Evolutionary conservation across 257 asterid genomes (phyloP), one percentile per base, ranked within the genome.

Genomic region (Capsicum rhomboideum): DNA sequence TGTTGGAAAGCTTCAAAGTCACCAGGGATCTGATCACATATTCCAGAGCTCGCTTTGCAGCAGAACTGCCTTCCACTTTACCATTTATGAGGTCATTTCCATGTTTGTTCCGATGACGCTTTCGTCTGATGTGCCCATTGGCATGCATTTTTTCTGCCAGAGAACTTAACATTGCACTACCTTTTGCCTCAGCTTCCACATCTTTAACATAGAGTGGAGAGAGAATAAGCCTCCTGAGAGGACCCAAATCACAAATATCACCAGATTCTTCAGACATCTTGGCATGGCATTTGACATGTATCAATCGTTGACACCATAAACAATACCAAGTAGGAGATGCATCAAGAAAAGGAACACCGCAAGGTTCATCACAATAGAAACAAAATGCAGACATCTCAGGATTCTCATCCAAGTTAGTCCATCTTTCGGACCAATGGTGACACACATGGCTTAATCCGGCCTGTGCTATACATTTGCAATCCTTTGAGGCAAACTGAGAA

Each of bases 391-490:
- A 91, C 94, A 90, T 94, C 90, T 93, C 98, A 59, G 96, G 92
- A 86, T 91, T 92, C 79, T 93, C 98, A 82, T 92, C 97, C 87
- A 90, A 89, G 71, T 89, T 91, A 82, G 85, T 88, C 98, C 98
- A 94, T 91, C 96, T 89, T 85, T 94, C 98, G 6, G 98, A 92
- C 98, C 98, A 94, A 56, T 94, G 98, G 88, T 94, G 98, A 88
- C 85, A 94, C 68, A 94, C 90, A 84, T 87, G 88, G 83, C 84
- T 82, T 80, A 83, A 90, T 80, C 96, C 95, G 86, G 90, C 93
- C 88, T 93, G 97, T 54, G 95, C 93, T 58, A 92, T 92, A 74
- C 98, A 94, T 83, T 94, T 94, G 85, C 98, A 94, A 86, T 93
- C 98, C 86, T 89, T 92, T 71, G 95, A 88, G 80, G 98, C 95